Percentiles rank a stretch among this genome's conserved stretches.
Conservation (phyloP, 2,329 filamentous ascomycete genomes). For the Penicillium sp. region DNA sequence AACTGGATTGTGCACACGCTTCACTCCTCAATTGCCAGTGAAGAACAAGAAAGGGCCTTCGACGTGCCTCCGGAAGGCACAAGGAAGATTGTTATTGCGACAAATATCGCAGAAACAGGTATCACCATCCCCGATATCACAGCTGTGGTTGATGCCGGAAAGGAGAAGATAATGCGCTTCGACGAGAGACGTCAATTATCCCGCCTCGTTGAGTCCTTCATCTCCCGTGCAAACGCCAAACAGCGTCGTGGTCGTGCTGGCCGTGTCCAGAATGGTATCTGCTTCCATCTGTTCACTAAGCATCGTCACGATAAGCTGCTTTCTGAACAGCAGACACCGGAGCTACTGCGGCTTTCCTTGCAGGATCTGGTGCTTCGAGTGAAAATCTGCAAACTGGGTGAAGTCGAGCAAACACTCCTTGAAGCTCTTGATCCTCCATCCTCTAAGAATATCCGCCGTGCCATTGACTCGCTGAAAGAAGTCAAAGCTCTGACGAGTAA, state of each 20-base stretch:
- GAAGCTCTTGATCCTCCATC: constrained; percentile 88
- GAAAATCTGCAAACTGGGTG: constrained; percentile 94
- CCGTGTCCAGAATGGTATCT: constrained; percentile 89
- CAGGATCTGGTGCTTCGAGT: constrained; percentile 94
- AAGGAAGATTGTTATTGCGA: constrained; percentile 91
- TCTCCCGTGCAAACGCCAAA: constrained; percentile 91
- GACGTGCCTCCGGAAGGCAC: constrained; percentile 73
- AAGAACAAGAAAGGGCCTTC: constrained; percentile 94
- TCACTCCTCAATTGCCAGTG: constrained; percentile 91
- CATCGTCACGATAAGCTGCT: constrained; percentile 79
- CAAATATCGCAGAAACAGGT: constrained; percentile 97
- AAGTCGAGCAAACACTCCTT: constrained; percentile 83
- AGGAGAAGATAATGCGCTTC: constrained; percentile 93
- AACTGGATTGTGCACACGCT: constrained; percentile 85
- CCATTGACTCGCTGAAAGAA: constrained; percentile 88
- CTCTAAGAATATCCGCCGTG: constrained; percentile 85
- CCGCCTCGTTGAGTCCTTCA: constrained; percentile 86
- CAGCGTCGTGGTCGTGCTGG: constrained; percentile 90
- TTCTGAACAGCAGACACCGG: constrained; percentile 89
- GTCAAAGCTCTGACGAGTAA: constrained; percentile 77
- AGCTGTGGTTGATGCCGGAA: constrained; percentile 92
- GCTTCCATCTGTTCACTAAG: constrained; percentile 93
- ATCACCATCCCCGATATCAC: constrained; percentile 98
- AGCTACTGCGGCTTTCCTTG: constrained; percentile 89
- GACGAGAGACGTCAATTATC: constrained; percentile 91